Conservation (phyloP, 192 early-diverging fungal genomes). For the Rhizophagus prolifer region DNA sequence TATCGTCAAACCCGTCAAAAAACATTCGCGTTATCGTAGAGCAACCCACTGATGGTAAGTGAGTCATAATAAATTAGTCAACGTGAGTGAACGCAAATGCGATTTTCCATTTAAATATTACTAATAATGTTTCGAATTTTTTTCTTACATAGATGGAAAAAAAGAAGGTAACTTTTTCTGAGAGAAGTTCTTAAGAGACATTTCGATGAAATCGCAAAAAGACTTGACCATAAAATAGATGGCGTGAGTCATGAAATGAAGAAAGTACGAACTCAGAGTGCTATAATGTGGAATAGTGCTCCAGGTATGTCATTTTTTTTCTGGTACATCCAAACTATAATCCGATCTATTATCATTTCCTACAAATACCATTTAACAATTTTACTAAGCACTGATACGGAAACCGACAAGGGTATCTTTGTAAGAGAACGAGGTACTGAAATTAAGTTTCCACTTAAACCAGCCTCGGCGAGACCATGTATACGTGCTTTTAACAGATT, state of each 20-base stretch:
- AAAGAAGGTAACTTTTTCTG: neutral
- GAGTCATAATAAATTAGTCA: neutral
- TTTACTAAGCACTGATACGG: neutral
- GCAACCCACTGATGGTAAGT: no score
- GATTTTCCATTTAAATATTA: no score
- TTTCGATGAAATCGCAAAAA: no score
- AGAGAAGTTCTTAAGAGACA: no score
- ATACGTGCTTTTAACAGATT: no score
- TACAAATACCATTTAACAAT: neutral
- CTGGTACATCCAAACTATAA: neutral
- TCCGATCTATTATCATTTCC: neutral
- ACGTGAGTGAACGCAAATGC: no score
- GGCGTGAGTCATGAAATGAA: neutral
- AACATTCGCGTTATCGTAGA: no score
- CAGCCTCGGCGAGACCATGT: no score
- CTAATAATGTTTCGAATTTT: neutral
- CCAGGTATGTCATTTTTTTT: conserved; percentile 1
- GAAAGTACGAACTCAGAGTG: neutral
- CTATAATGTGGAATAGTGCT: neutral
- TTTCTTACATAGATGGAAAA: no score
- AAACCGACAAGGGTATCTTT: neutral
- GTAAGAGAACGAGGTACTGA: neutral
- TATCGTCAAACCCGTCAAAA: no score
- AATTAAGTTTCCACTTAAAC: neutral
- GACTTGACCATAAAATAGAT: no score